Base-by-base conservation (phyloP, 768 basidiomycete species). In the Phaffia australis region DNA sequence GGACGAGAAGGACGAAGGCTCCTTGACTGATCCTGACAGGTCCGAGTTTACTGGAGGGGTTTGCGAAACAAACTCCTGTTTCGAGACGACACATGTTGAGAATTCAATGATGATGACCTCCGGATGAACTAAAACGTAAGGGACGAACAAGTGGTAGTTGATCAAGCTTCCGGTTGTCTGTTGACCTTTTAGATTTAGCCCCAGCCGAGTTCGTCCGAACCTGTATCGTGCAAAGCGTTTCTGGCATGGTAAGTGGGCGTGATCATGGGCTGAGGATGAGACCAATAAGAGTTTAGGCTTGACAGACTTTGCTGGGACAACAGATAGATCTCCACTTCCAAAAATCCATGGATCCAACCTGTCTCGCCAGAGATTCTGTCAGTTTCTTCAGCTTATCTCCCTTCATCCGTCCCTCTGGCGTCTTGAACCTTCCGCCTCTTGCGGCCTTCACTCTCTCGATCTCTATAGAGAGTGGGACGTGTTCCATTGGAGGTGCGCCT, bases 231-330 rank as follows among this genome's bases (percentile, higher is more conserved):
- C 35, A 11, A 42, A 5, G 4, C 11, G 4, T 42, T 42, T 42
- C 11, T 42, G 11, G 11, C 11, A 5, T 42, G 35, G 4, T 42
- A 11, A 42, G 35, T 11, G 11, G 11, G 11, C 35, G 11, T 5
- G 6, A 11, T 42, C 35, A 42, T 5, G 35, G 11, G 35, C 35
- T 42, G 35, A 42, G 11, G 11, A 11, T 42, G 35, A 42, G 35
- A 42, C 4, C 6, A 42, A 11, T 5, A 42, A 42, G 35, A 42
- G 11, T 42, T 4, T 42, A 42, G 35, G 0, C 50, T 5, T 35
- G 14, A 35, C 64, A 1, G 66, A 85, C 88, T 80, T 91, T 91
- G 5, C 87, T 86, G 3, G 87, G 85, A 72, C 91, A 93, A n/a
- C 80, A 74, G 30, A 80, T 75, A 66, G 86, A 81, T 32, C 84